phyloP scores from a whole-genome alignment of 345 rosid species.

The Sonneratia alba region DNA sequence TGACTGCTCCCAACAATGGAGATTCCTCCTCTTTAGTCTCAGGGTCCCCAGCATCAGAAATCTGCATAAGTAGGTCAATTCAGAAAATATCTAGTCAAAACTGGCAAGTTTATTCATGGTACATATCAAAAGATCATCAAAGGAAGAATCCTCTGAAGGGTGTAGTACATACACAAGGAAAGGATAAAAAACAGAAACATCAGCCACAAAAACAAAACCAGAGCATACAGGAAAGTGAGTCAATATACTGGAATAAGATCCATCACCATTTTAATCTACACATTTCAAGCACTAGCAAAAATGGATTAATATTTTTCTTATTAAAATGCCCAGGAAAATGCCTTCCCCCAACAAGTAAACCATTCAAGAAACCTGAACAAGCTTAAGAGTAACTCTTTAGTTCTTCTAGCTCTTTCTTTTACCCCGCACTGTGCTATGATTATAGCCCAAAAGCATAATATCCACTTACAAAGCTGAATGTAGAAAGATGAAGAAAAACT shows the following conservation, averaged over 20 bases:
- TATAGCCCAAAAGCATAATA: not conserved
- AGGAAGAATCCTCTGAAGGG: not conserved
- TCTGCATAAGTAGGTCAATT: constrained; percentile 27
- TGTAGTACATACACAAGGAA: not conserved
- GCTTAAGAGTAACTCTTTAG: too few relatives aligned
- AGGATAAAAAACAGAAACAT: not conserved
- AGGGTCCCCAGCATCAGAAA: constrained; percentile 44
- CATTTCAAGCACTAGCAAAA: not conserved
- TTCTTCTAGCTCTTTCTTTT: too few relatives aligned
- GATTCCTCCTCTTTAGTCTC: constrained; percentile 62
- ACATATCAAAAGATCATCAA: not conserved
- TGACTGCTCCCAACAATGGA: constrained; percentile 55
- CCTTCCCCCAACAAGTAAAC: not conserved
- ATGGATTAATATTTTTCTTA: not conserved
- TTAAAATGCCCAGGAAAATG: not conserved
- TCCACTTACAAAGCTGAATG: not conserved
- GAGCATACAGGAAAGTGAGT: not conserved
- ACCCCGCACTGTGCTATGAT: not conserved
- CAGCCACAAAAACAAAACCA: not conserved
- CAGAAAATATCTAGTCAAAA: not conserved
- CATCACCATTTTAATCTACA: not conserved
- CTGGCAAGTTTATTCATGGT: not conserved
- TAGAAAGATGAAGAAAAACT: not conserved
- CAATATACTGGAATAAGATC: not conserved
- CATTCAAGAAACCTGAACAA: not conserved